Base-by-base conservation (phyloP, 441 rosid species). In the Manihot esculenta region DNA sequence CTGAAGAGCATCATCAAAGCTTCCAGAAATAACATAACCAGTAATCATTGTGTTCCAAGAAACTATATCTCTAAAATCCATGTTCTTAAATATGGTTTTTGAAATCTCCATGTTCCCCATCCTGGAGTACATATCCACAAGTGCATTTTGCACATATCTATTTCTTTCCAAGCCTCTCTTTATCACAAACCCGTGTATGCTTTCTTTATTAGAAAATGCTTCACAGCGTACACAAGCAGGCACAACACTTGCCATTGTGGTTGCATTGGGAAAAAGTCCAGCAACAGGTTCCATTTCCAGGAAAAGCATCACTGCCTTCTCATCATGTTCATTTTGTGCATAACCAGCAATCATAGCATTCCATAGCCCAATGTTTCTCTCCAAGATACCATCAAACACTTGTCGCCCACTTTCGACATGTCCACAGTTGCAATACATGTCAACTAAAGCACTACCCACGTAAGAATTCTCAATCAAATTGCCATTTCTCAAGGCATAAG, bases 271-370 rank as follows among this genome's bases (percentile, higher is more conserved):
- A 72, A 47, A 60, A 72, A 89, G 77, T 47, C 90, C 89, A 59
- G 77, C 80, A 49, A 53, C 76, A 66, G 83, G 80, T 78, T 84
- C 89, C 97, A 94, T 90, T 76, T 85, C 86, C 66, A 84, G 74
- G 76, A 90, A 94, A 73, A 94, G 78, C 70, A 35, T 74, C 76
- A 89, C 78, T 0, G 97, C 97, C 70, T 90, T 83, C 49, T 81
- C 75, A 72, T 89, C 87, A 57, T 75, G 73, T 79, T 89, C 93
- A 66, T 88, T 87, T 72, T 89, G 97, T 10, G 94, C 86, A 86
- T 88, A 92, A 13, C 99, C 97, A 68, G 94, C 65, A 60, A 94
- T 88, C 97, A 94, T 90, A 54, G 99, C 94, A 84, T 92, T 94
- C 97, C 95, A 94, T 62, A 92, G 77, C 24, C 79, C 94, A 64